A percentile compares a stretch with the other conserved stretches of the same genome.
Conservation (phyloP, 495 filamentous ascomycete species). For the Penicillium chermesinum region DNA sequence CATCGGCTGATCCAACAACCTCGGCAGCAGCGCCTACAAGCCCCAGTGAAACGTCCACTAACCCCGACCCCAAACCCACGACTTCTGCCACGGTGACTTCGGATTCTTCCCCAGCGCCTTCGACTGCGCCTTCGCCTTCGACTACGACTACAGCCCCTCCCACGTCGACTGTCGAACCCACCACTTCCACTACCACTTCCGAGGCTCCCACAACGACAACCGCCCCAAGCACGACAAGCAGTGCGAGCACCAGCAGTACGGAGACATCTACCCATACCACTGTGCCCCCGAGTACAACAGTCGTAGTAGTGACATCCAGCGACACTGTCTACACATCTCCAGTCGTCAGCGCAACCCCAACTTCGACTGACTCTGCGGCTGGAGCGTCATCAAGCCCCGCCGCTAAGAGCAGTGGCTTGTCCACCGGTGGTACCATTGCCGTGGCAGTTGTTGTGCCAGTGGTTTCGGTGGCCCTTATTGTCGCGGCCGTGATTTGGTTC, state of each 20-base stretch:
- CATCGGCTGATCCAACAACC: conserved; percentile 23
- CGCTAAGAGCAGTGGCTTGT: conserved; percentile 43
- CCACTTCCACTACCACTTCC: conserved; percentile 9
- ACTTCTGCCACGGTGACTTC: conserved; percentile 17
- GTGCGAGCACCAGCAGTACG: not conserved
- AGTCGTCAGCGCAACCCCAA: conserved; percentile 17
- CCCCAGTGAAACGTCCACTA: not conserved
- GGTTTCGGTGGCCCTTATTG: conserved; percentile 76
- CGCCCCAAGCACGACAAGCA: conserved; percentile 17
- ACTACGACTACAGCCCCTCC: not conserved
- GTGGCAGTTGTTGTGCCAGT: conserved; percentile 94
- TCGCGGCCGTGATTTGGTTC: conserved; percentile 69
- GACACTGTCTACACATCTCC: conserved; percentile 10
- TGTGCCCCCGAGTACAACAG: conserved; percentile 4
- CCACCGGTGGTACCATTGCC: conserved; percentile 66
- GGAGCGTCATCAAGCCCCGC: conserved; percentile 23
- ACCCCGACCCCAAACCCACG: conserved; percentile 7
- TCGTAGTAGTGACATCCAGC: conserved; percentile 28
- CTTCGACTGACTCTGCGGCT: conserved; percentile 20
- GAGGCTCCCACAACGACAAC: conserved; percentile 20
- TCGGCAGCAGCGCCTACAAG: conserved; percentile 14
- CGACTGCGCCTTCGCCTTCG: not conserved
- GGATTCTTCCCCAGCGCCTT: conserved; percentile 19
- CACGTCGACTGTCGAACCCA: not conserved
- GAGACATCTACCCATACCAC: not conserved